These are phyloP conservation scores for Avena sativa DNA, from an alignment of 176 grass and related monocot species.

Conservation along the genomic window DNA sequence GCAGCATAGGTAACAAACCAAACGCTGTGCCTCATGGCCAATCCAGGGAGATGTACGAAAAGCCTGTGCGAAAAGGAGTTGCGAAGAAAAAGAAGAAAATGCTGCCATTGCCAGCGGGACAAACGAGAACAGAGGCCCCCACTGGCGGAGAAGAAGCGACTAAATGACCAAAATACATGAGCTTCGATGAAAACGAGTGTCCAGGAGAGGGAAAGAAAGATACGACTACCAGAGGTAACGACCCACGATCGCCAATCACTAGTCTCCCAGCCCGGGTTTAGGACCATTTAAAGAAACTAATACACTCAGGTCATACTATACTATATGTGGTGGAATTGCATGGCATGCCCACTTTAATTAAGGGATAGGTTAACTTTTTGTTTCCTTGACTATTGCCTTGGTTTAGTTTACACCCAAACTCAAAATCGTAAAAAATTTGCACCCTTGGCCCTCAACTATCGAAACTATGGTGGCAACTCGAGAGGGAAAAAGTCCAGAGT, in stretches of 20 bases:
- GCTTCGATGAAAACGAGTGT: neutral
- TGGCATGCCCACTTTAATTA: neutral
- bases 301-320: neutral
- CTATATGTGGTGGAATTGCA: neutral
- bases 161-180: neutral
- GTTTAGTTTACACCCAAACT: neutral
- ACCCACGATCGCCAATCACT: no score
- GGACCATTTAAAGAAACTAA: neutral
- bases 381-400: neutral
- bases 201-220: neutral
- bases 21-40: neutral
- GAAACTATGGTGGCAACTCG: neutral
- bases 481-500: neutral
- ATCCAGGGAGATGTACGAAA: neutral
- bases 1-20: neutral
- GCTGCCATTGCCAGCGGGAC: neutral
- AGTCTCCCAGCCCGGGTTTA: no score
- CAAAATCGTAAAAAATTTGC: neutral
- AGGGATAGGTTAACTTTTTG: neutral
- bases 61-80: neutral
- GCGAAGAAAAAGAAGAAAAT: neutral
- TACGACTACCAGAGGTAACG: neutral
- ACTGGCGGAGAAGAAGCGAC: neutral
- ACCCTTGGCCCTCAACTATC: neutral
- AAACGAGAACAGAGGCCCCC: neutral